phyloP scores from a whole-genome alignment of 768 basidiomycete genomes.

The Termitomyces sp. region DNA sequence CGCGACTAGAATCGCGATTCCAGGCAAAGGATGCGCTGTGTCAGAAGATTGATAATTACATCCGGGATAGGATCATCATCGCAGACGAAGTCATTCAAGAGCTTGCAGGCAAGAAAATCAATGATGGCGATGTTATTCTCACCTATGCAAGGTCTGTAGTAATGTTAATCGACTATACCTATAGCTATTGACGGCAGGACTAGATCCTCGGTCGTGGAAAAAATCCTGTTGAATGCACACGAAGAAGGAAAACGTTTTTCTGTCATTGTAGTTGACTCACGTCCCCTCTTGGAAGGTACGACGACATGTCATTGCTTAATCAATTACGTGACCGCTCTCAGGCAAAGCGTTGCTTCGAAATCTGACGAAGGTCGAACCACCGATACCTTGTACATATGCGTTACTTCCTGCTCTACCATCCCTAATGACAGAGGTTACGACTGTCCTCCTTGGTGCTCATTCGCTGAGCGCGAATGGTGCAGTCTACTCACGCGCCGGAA shows the following conservation, averaged over 20 bases:
- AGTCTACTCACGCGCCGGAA: slow-evolving; percentile 91
- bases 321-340: slow-evolving; percentile 20
- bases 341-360: slow-evolving; percentile 75
- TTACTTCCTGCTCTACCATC: slow-evolving; percentile 83
- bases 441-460: slow-evolving; percentile 88
- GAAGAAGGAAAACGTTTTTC: slow-evolving; percentile 73
- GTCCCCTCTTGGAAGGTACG: slow-evolving; percentile 86
- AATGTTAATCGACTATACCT: neutral
- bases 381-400: slow-evolving; percentile 85
- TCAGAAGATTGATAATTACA: slow-evolving; percentile 85
- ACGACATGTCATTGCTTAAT: neutral
- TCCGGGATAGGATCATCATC: slow-evolving; percentile 87
- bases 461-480: slow-evolving; percentile 93
- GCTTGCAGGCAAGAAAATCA: slow-evolving; percentile 87
- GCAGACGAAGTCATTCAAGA: slow-evolving; percentile 93
- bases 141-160: slow-evolving; percentile 79
- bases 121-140: slow-evolving; percentile 86
- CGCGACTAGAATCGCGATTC: slow-evolving; percentile 1
- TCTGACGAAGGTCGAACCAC: slow-evolving; percentile 48
- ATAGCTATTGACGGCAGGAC: slow-evolving; percentile 1
- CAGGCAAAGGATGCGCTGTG: slow-evolving; percentile 87
- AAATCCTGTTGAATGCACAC: slow-evolving; percentile 76
- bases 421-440: slow-evolving; percentile 74
- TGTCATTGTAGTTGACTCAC: slow-evolving; percentile 92
- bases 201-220: slow-evolving; percentile 94